Conservation (phyloP, 768 basidiomycete genomes). For the Psilocybe subaeruginosa region DNA sequence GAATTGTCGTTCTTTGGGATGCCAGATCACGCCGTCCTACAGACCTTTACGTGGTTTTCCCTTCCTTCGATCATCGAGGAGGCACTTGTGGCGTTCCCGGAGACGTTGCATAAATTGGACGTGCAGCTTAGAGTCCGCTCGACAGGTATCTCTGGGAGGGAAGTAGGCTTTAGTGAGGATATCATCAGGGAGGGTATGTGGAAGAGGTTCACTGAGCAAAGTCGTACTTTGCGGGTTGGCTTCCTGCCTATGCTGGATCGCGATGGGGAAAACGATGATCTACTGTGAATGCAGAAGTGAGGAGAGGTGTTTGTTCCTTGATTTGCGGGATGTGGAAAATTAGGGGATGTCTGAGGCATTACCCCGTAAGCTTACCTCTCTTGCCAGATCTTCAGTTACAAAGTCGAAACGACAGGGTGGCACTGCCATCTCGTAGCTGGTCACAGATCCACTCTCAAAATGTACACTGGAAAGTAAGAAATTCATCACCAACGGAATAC, state of each 20-base stretch:
- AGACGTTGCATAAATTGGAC: slow-evolving; percentile 1
- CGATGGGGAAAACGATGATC: slow-evolving; percentile 13
- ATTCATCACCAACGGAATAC: too few relatives aligned
- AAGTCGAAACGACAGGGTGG: too few relatives aligned
- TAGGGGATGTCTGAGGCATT: too few relatives aligned
- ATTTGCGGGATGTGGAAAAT: too few relatives aligned
- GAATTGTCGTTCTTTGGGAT: slow-evolving; percentile 28
- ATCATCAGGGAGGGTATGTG: slow-evolving; percentile 12
- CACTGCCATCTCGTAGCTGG: too few relatives aligned
- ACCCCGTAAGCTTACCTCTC: too few relatives aligned
- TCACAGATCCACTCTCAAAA: too few relatives aligned
- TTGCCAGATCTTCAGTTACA: too few relatives aligned
- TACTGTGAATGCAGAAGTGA: neutral
- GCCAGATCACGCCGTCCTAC: slow-evolving; percentile 28
- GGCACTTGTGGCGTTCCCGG: slow-evolving; percentile 8
- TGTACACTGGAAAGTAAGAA: too few relatives aligned
- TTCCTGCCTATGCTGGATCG: slow-evolving; percentile 7
- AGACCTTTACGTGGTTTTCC: slow-evolving; percentile 30
- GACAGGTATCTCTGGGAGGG: neutral
- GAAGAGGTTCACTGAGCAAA: slow-evolving; percentile 14
- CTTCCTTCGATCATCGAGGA: slow-evolving; percentile 27
- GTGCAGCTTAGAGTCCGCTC: slow-evolving; percentile 15
- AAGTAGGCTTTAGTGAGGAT: slow-evolving; percentile 3
- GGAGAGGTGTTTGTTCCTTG: too few relatives aligned
- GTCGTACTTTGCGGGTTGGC: slow-evolving; percentile 7